Conservation (phyloP, 306 rosid genomes). For the Cajanus cajan region DNA sequence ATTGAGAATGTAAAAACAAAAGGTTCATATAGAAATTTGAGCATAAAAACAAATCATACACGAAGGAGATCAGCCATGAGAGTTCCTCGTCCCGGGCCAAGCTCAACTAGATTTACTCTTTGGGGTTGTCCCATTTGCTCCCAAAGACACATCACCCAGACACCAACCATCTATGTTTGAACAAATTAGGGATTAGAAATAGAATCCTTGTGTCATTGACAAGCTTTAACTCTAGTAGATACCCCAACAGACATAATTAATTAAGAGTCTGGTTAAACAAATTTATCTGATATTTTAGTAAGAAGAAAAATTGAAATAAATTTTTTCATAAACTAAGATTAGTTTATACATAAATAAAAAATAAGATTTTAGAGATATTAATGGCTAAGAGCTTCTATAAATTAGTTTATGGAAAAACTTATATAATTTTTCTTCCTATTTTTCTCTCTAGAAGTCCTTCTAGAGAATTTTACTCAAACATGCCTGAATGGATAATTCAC, state of each 20-base stretch:
- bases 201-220: not conserved
- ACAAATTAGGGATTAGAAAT: slow-evolving; percentile 23
- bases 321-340: not conserved
- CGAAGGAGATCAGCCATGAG: slow-evolving; percentile 92
- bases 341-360: too few relatives aligned
- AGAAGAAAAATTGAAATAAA: not conserved
- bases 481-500: slow-evolving; percentile 30
- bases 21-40: not conserved
- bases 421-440: too few relatives aligned
- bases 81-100: slow-evolving; percentile 97
- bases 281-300: too few relatives aligned
- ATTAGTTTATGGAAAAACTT: too few relatives aligned
- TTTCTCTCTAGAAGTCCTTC: not conserved
- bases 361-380: too few relatives aligned
- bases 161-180: slow-evolving; percentile 74
- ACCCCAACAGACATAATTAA: not conserved
- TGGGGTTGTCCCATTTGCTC: slow-evolving; percentile 96
- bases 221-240: not conserved
- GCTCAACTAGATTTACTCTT: slow-evolving; percentile 69
- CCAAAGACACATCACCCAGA: slow-evolving; percentile 97
- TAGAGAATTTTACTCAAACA: not conserved
- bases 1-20: slow-evolving; percentile 13
- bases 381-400: too few relatives aligned
- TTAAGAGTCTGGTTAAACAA: too few relatives aligned
- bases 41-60: slow-evolving; percentile 42